A percentile compares a stretch with the other conserved stretches of the same genome.
Conservation (phyloP, 2,329 filamentous ascomycete species). For the Myriosclerotinia curreyana region DNA sequence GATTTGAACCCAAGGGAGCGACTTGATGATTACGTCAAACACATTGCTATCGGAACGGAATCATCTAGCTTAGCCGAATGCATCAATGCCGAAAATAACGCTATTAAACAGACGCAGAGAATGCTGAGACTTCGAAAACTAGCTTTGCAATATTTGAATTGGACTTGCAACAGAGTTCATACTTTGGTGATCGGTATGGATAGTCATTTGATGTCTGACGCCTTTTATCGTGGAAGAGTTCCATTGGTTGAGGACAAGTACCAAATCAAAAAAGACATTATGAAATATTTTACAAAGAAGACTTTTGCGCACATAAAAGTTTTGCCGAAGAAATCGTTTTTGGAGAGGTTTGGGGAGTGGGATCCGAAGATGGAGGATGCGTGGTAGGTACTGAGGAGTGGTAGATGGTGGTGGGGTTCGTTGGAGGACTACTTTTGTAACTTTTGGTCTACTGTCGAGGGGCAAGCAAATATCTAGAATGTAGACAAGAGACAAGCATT, state of each 20-base stretch:
- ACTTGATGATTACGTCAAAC: background rate
- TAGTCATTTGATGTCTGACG: background rate
- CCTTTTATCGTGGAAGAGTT: background rate
- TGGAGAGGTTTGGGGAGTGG: background rate
- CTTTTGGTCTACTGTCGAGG: background rate
- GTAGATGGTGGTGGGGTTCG: background rate
- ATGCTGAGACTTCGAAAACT: background rate
- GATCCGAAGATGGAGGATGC: background rate
- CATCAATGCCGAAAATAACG: background rate
- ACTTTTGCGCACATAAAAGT: background rate
- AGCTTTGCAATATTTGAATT: background rate
- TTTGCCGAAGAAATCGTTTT: background rate
- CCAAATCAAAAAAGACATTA: background rate
- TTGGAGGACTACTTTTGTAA: no score
- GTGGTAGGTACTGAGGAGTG: background rate
- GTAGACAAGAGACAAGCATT: background rate
- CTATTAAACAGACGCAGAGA: background rate
- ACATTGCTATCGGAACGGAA: background rate
- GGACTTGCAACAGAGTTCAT: background rate
- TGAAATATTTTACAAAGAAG: background rate
- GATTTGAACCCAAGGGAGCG: background rate
- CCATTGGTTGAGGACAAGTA: background rate
- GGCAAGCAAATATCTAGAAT: background rate
- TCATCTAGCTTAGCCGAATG: background rate
- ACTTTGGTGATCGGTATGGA: background rate